phyloP scores from a whole-genome alignment of 176 grass and related monocot species.

The Panicum miliaceum region DNA sequence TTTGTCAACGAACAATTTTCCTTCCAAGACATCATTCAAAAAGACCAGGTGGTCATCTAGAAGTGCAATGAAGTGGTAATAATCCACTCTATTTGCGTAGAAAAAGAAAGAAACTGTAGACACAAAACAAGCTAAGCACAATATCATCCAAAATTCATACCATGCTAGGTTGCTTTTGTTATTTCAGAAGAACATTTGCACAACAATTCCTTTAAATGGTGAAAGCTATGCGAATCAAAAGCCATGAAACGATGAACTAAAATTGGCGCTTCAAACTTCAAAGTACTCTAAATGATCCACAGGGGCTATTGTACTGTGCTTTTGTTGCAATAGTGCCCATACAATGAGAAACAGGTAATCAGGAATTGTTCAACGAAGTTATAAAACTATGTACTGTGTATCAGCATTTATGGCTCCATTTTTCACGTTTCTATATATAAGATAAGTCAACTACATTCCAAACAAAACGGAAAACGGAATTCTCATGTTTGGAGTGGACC shows the following conservation, averaged over 20 bases:
- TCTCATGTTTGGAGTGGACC: neutral
- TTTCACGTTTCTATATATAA: neutral
- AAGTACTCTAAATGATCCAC: neutral
- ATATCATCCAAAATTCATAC: neutral
- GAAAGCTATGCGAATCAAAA: neutral
- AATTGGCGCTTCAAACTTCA: neutral
- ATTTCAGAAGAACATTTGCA: neutral
- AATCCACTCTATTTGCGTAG: neutral
- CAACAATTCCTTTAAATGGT: neutral
- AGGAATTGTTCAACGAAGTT: neutral
- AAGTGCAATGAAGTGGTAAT: neutral
- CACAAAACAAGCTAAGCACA: neutral
- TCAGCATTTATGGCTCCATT: neutral
- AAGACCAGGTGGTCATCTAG: neutral
- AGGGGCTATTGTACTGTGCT: neutral
- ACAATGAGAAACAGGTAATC: neutral
- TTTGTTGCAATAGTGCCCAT: neutral
- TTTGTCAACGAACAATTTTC: conserved; percentile 17
- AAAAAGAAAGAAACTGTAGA: neutral
- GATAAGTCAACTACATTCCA: neutral
- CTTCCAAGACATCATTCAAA: conserved; percentile 3
- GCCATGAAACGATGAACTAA: neutral
- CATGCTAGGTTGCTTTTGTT: neutral
- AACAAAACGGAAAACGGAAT: neutral
- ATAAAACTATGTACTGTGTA: neutral